These are phyloP conservation scores for Solanum raphanifolium DNA, from an alignment of 257 asterid genomes.

Conservation along the genomic window DNA sequence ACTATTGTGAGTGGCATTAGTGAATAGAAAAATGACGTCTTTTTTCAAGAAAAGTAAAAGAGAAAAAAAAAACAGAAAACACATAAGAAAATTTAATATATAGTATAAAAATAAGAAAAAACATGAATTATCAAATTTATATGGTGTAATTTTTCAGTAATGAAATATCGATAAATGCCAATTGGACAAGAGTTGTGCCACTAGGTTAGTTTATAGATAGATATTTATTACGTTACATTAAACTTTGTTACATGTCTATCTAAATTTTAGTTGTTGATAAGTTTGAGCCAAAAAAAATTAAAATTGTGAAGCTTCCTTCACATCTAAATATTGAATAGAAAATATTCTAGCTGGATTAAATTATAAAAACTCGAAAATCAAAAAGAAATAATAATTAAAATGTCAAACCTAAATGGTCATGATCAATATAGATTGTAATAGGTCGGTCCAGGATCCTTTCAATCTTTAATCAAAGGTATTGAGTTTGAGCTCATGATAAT, in stretches of 20 bases:
- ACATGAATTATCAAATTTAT: neutral
- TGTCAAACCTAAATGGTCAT: neutral
- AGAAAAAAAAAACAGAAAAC: neutral
- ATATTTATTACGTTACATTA: neutral
- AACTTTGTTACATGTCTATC: neutral
- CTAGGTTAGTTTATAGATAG: neutral
- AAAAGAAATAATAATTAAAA: neutral
- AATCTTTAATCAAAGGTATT: neutral
- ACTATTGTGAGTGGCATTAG: neutral
- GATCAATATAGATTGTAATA: neutral
- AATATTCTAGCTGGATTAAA: neutral
- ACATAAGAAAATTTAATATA: neutral
- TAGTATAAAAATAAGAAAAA: neutral
- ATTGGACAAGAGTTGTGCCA: neutral
- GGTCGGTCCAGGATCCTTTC: accelerated
- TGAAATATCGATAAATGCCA: neutral
- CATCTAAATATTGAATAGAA: neutral
- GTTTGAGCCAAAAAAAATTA: neutral
- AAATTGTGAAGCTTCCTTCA: neutral
- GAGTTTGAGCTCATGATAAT: neutral
- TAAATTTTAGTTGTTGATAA: neutral
- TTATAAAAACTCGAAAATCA: neutral
- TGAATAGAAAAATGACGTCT: neutral
- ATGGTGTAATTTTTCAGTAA: neutral
- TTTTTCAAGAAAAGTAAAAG: neutral